Conservation (phyloP, 1,139 yeast species). For the Saccharomyces hybrid region DNA sequence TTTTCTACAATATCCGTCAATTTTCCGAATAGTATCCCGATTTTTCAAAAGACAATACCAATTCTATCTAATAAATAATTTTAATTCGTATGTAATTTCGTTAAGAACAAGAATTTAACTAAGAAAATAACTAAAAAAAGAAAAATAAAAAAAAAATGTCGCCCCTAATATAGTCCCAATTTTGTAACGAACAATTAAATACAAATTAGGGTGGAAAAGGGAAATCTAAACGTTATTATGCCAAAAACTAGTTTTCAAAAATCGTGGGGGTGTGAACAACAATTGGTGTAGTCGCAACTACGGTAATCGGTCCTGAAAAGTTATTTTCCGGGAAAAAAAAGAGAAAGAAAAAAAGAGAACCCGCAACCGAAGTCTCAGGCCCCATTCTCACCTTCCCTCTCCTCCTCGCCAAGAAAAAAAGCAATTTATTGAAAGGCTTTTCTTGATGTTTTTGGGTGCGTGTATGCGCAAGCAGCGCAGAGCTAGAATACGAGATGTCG, state of each 20-base stretch:
- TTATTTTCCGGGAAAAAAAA: not conserved
- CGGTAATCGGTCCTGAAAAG: constrained; percentile 10
- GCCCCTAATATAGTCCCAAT: not conserved
- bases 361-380: not conserved
- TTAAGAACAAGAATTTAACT: not conserved
- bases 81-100: not conserved
- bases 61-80: not conserved
- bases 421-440: constrained; percentile 6
- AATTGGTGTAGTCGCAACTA: constrained; percentile 13
- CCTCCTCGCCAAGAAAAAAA: not conserved
- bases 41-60: not conserved
- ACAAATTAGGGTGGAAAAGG: constrained; percentile 1
- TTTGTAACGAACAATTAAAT: not conserved
- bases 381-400: not conserved
- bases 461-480: not conserved
- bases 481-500: not conserved
- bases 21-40: not conserved
- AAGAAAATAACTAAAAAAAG: not conserved
- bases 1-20: not conserved
- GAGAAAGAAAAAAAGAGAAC: not conserved
- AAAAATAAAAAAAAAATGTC: not conserved
- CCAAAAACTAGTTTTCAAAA: constrained; percentile 14
- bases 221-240: constrained; percentile 6
- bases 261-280: constrained; percentile 11
- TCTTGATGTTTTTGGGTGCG: not conserved